phyloP scores from a whole-genome alignment of 2,329 filamentous ascomycete genomes.

The Venturiaceae sp. region DNA sequence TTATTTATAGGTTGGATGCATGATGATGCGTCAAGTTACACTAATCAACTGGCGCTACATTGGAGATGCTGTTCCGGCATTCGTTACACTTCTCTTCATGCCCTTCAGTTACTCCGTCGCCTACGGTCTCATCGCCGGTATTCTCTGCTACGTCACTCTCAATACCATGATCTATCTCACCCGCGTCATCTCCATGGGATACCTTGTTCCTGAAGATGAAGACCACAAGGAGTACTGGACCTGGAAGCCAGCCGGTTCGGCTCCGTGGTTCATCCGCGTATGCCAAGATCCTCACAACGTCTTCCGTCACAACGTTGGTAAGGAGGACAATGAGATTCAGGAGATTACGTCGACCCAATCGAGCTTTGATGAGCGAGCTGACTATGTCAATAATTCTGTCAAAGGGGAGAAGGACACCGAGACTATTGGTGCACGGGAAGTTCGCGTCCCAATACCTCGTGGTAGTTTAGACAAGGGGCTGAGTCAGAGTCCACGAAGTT shows the following conservation, averaged over 20 bases:
- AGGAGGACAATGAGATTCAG: neutral
- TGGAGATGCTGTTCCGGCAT: conserved; percentile 75
- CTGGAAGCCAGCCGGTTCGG: conserved; percentile 37
- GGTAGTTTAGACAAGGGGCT: neutral
- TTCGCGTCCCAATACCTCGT: neutral
- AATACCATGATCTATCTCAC: conserved; percentile 63
- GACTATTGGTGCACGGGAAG: neutral
- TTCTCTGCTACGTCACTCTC: conserved; percentile 65
- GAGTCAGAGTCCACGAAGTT: neutral
- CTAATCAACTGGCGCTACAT: conserved; percentile 86
- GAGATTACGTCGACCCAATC: neutral
- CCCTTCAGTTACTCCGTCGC: conserved; percentile 85
- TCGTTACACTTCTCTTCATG: conserved; percentile 75
- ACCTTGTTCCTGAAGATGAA: conserved; percentile 65
- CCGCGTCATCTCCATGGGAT: conserved; percentile 54
- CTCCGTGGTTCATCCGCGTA: conserved; percentile 10
- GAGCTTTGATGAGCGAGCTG: conserved; percentile 1
- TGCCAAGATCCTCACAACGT: conserved; percentile 5
- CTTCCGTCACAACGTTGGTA: conserved; percentile 1
- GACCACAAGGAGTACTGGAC: conserved; percentile 72
- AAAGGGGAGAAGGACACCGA: neutral
- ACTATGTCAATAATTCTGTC: neutral
- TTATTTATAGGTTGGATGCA: conserved; percentile 46
- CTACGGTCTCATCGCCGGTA: conserved; percentile 73
- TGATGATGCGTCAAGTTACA: conserved; percentile 65